These are phyloP conservation scores for Glutinoglossum americanum DNA, from an alignment of 495 filamentous ascomycete genomes.

Conservation along the genomic window DNA sequence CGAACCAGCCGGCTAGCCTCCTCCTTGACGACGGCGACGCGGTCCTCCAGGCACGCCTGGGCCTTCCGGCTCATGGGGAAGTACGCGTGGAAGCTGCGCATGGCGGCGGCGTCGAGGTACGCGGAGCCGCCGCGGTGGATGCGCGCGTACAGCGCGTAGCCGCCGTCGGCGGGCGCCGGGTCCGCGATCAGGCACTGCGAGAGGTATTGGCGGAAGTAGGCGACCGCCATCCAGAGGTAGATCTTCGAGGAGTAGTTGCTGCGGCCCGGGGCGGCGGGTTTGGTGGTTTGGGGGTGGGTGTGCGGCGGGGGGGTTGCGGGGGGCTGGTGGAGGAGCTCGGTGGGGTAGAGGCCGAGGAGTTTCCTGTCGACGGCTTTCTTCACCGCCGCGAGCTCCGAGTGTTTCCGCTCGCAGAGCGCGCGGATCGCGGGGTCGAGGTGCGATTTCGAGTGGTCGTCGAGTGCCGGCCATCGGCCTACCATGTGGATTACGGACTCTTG, in stretches of 20 bases:
- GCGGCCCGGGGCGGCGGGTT: conserved; percentile 1
- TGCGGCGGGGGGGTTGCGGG: background rate
- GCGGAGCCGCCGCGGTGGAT: conserved; percentile 9
- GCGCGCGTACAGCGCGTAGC: conserved; percentile 15
- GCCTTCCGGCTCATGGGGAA: conserved; percentile 10
- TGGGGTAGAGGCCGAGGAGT: conserved; percentile 11
- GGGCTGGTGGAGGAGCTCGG: background rate
- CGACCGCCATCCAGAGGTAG: conserved; percentile 17
- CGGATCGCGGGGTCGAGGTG: conserved; percentile 6
- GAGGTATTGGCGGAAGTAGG: conserved; percentile 16
- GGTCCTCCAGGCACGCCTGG: background rate
- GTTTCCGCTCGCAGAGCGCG: conserved; percentile 7
- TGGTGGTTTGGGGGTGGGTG: too few species aligned
- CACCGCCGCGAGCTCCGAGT: conserved; percentile 10
- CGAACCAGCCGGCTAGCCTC: conserved; percentile 8
- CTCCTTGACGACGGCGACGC: background rate
- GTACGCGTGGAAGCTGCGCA: conserved; percentile 8
- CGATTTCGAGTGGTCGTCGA: conserved; percentile 7
- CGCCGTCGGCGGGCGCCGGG: conserved; percentile 15
- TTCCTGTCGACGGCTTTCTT: conserved; percentile 13
- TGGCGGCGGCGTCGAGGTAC: conserved; percentile 10
- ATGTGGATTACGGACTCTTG: conserved; percentile 27
- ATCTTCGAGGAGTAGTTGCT: conserved; percentile 13
- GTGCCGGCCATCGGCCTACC: conserved; percentile 19
- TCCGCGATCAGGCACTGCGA: conserved; percentile 6